Evolutionary conservation across 2,329 filamentous ascomycete genomes (phyloP), one percentile per base, ranked within the genome.

Genomic region (Dothideomycetidae sp.): DNA sequence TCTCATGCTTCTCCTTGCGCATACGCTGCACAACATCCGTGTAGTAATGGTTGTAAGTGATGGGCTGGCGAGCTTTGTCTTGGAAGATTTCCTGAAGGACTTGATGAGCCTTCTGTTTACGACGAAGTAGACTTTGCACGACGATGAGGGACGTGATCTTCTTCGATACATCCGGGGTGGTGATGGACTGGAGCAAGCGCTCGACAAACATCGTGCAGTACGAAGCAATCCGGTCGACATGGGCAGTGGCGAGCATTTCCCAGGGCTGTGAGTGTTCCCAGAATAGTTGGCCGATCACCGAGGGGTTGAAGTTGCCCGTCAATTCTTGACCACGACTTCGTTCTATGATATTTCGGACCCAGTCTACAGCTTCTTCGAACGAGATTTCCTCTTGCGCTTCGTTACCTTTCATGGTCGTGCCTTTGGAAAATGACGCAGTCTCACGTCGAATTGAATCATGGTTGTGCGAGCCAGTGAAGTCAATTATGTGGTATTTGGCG

Each of bases 211-310:
- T 39, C 19, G 50, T 47, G 29, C 57, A 56, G 1, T 50, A 46
- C 0, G 44, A 32, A 26, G 56, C 51, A 21, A 68, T 51, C 0
- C 42, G 51, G 3, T 53, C 44, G 28, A 66, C 53, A 37, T 66
- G 61, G 0, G 43, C 30, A 2, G 30, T 38, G 2, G 53, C 58
- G 3, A 68, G 60, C 0, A 39, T 18, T 29, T 61, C 51, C 76
- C 73, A 81, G 0, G 64, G 66, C 5, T 46, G 38, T 0, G 66
- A 73, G 40, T 80, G 73, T 31, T 75, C 64, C 13, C 56, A 56
- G 48, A 81, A 81, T 0, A 81, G 50, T 14, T 77, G 67, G 0
- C 59, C 57, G 0, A 80, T 62, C 7, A 79, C 56, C 37, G 72
- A 50, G 0, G 74, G 67, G 42, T 75, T 75, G 51, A 73, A 78